These are phyloP conservation scores for Boletus holoroseus DNA, from an alignment of 1,284 basidiomycete species.

Conservation along the genomic window DNA sequence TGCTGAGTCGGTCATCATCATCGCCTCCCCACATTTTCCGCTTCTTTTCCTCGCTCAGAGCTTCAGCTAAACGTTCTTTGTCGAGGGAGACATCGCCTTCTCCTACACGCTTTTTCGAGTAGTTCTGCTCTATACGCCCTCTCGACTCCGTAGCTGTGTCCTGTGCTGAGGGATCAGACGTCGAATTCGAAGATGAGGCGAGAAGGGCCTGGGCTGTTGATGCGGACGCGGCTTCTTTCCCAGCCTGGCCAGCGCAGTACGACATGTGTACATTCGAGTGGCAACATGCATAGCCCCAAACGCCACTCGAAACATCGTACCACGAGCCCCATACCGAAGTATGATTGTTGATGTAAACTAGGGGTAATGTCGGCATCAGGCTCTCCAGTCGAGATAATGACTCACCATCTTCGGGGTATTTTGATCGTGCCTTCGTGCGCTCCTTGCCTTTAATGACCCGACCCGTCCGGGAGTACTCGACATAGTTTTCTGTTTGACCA, in stretches of 20 bases:
- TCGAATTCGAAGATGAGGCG: slow-evolving; percentile 33
- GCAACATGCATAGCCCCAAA: slow-evolving; percentile 96
- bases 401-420: slow-evolving; percentile 92
- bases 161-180: slow-evolving; percentile 24
- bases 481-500: slow-evolving; percentile 96
- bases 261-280: slow-evolving; percentile 83
- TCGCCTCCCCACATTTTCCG: slow-evolving; percentile 57
- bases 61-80: slow-evolving; percentile 60
- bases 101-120: slow-evolving; percentile 64
- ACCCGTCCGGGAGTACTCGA: slow-evolving; percentile 93
- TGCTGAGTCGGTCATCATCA: slow-evolving; percentile 53
- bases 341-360: slow-evolving; percentile 92
- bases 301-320: slow-evolving; percentile 66
- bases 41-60: slow-evolving; percentile 77
- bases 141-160: slow-evolving; percentile 34
- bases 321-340: slow-evolving; percentile 94
- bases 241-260: slow-evolving; percentile 89
- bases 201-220: slow-evolving; percentile 69
- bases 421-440: slow-evolving; percentile 76
- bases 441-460: slow-evolving; percentile 91
- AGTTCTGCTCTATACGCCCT: slow-evolving; percentile 54
- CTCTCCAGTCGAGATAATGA: neutral
- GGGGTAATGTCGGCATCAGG: slow-evolving; percentile 5
- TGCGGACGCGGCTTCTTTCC: slow-evolving; percentile 72
- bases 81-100: slow-evolving; percentile 74